Conservation (phyloP, 139 green algal species). For the Picochlorum sp. region DNA sequence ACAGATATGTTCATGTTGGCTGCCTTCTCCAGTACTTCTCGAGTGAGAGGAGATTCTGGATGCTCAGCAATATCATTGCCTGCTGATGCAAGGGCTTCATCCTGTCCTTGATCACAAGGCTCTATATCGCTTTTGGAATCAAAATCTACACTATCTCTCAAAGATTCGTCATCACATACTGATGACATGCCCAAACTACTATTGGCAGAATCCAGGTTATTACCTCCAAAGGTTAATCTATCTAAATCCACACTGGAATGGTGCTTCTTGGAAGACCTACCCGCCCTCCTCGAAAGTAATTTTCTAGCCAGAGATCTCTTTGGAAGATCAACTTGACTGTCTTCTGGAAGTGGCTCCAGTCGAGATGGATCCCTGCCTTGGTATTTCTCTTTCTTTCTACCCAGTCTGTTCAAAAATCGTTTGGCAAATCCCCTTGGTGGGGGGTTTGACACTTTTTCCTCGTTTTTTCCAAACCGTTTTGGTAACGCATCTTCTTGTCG, state of each 20-base stretch:
- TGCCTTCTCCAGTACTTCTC: conserved; percentile 1
- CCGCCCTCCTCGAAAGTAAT: conserved; percentile 9
- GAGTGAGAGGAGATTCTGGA: not conserved
- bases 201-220: conserved; percentile 4
- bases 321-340: not conserved
- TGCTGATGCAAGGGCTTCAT: conserved; percentile 20
- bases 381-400: conserved; percentile 40
- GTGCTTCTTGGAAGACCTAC: conserved; percentile 3
- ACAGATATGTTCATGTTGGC: not conserved
- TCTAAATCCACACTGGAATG: conserved; percentile 5
- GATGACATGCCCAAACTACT: not conserved
- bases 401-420: conserved; percentile 35
- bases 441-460: not conserved
- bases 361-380: conserved; percentile 12
- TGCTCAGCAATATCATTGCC: not conserved
- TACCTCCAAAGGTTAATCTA: conserved; percentile 22
- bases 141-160: too few species aligned
- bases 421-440: conserved; percentile 28
- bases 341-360: conserved; percentile 15
- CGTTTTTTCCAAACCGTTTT: not conserved
- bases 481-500: not conserved
- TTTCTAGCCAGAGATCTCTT: conserved; percentile 24
- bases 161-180: not conserved
- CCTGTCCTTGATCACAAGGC: conserved; percentile 11
- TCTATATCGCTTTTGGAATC: too few species aligned